These are phyloP conservation scores for Volvariella volvacea DNA, from an alignment of 1,284 basidiomycete species.

Conservation along the genomic window DNA sequence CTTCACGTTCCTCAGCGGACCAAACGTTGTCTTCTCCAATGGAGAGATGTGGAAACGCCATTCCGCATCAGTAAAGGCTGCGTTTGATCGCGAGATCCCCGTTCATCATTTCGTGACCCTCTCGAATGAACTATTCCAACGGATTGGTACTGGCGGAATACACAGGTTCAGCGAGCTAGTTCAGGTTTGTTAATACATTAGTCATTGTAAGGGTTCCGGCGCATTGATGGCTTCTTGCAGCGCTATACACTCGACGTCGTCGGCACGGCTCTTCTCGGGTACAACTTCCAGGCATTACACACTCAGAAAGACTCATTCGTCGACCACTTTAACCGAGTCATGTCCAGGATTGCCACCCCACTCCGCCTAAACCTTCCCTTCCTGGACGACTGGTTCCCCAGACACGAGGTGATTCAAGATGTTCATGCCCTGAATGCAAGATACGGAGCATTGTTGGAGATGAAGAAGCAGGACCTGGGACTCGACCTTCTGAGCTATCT, in stretches of 20 bases:
- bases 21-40: no score
- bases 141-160: conserved; percentile 13
- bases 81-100: no score
- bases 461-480: conserved; percentile 15
- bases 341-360: conserved; percentile 17
- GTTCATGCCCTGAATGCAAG: conserved; percentile 15
- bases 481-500: conserved; percentile 17
- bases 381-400: conserved; percentile 17
- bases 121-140: conserved; percentile 14
- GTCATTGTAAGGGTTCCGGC: no score
- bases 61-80: no score
- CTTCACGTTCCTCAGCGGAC: no score
- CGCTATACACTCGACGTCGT: conserved; percentile 16
- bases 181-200: no score
- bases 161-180: conserved; percentile 16
- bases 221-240: no score
- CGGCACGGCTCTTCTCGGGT: conserved; percentile 15
- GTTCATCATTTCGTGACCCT: conserved; percentile 15
- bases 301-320: conserved; percentile 17
- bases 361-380: conserved; percentile 18
- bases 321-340: conserved; percentile 18
- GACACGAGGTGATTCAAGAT: conserved; percentile 15
- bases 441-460: conserved; percentile 13
- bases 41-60: no score
- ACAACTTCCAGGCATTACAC: conserved; percentile 17